Conservation (phyloP, 768 basidiomycete genomes). For the Lanmaoa rubissima region DNA sequence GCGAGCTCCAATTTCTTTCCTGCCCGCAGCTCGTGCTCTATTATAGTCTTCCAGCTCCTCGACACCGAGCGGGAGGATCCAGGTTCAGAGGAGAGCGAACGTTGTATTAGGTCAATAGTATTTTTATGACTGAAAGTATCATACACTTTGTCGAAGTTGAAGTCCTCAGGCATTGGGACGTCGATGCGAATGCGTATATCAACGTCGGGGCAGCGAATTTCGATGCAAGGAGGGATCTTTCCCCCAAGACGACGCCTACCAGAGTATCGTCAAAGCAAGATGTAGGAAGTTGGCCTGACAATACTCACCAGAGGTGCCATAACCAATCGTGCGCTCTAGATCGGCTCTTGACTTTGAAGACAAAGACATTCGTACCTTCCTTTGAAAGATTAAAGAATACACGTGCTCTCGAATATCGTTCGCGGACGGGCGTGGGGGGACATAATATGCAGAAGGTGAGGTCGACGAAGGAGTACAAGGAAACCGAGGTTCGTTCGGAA, state of each 20-base stretch:
- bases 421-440: conserved; percentile 47
- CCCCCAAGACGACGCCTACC: conserved; percentile 73
- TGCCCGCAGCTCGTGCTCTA: conserved; percentile 49
- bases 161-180: conserved; percentile 49
- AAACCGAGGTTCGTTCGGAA: conserved; percentile 62
- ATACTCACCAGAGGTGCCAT: conserved; percentile 76
- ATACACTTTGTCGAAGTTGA: conserved; percentile 40
- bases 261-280: neutral
- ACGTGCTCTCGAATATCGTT: conserved; percentile 41
- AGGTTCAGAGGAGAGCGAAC: conserved; percentile 46
- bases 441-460: conserved; percentile 78
- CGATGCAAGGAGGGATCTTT: conserved; percentile 61
- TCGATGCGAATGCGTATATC: conserved; percentile 69
- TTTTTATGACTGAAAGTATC: conserved; percentile 58
- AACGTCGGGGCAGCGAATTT: conserved; percentile 67
- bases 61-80: conserved; percentile 10
- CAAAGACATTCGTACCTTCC: conserved; percentile 80
- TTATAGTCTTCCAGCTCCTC: conserved; percentile 59
- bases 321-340: conserved; percentile 85
- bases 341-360: conserved; percentile 79
- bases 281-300: neutral
- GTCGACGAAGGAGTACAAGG: conserved; percentile 85
- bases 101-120: conserved; percentile 60
- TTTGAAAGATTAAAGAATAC: conserved; percentile 49
- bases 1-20: conserved; percentile 69